Evolutionary conservation across 179 eudicot species (phyloP).

Genomic region (Spinacia oleracea): DNA sequence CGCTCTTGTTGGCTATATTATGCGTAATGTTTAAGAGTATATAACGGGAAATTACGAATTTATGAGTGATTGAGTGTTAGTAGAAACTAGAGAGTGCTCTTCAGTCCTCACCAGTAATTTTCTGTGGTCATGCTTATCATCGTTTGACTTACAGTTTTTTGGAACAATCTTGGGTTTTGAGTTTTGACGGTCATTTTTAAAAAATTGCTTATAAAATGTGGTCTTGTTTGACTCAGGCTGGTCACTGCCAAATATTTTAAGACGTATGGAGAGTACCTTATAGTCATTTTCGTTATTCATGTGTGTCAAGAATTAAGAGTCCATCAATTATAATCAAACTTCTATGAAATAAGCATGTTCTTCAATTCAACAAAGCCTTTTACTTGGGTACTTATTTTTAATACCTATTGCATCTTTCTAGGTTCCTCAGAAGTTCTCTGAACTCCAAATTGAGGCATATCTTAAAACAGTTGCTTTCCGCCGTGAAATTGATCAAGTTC

Average conservation of each 20-base stretch:
- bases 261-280: too few relatives aligned
- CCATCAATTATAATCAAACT: background rate
- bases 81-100: background rate
- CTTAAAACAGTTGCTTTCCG: slow-evolving; percentile 99
- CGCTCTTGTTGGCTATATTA: background rate
- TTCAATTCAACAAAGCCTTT: background rate
- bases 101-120: too few relatives aligned
- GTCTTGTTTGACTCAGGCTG: background rate
- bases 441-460: slow-evolving; percentile 91
- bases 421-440: slow-evolving; percentile 93
- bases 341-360: background rate
- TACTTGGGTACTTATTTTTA: background rate
- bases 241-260: background rate
- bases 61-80: background rate
- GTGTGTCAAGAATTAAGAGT: background rate
- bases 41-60: too few relatives aligned
- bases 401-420: slow-evolving; percentile 32
- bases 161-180: too few relatives aligned
- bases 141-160: background rate
- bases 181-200: too few relatives aligned
- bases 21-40: background rate
- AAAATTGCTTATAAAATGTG: background rate
- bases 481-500: slow-evolving; percentile 93
- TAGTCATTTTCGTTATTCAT: too few relatives aligned
- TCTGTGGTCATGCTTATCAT: background rate